Conservation (phyloP, 345 rosid species). For the Noccaea caerulescens region DNA sequence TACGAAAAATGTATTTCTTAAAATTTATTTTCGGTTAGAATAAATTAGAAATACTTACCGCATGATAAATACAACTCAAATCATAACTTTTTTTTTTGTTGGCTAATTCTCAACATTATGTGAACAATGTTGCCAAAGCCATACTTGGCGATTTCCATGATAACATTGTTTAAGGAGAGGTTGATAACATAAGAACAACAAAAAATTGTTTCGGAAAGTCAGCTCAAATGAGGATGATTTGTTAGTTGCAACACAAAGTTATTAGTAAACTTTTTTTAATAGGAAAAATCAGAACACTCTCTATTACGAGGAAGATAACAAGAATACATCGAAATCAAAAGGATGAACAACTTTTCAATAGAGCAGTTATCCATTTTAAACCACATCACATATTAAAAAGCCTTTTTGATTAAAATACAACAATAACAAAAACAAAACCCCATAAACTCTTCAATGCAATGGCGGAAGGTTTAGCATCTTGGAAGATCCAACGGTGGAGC, state of each 20-base stretch:
- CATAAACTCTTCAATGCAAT: slow-evolving; percentile 36
- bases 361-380: slow-evolving; percentile 31
- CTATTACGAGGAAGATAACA: slow-evolving; percentile 33
- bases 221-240: background rate
- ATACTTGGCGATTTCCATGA: no score
- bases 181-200: no score
- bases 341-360: slow-evolving; percentile 35
- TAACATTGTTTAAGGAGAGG: no score
- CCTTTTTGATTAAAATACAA: slow-evolving; percentile 17
- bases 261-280: background rate
- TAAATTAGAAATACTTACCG: no score
- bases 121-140: no score
- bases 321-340: slow-evolving; percentile 13
- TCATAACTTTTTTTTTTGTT: no score
- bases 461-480: slow-evolving; percentile 52
- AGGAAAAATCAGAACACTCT: slow-evolving; percentile 21
- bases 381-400: slow-evolving; percentile 20
- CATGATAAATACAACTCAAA: no score
- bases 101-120: no score
- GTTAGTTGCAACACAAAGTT: slow-evolving; percentile 10
- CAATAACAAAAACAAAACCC: background rate
- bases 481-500: slow-evolving; percentile 94
- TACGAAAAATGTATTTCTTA: no score
- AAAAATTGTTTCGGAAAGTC: no score
- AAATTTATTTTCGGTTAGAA: no score